Evolutionary conservation across 78 protist genomes (phyloP).

Genomic region (Dictyostelium capitatum): DNA sequence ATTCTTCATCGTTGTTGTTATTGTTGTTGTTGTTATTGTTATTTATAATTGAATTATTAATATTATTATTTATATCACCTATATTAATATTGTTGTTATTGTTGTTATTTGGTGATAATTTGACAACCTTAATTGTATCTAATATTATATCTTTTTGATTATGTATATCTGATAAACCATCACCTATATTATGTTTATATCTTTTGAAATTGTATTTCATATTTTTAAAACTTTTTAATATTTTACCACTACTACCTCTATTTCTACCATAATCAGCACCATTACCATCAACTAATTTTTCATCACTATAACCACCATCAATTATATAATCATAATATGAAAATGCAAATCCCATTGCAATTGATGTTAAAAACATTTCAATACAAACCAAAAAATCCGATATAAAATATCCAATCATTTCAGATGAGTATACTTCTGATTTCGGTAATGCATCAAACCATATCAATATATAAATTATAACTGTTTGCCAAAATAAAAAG

Average conservation of each 20-base stretch:
- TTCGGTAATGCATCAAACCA: conserved; percentile 24
- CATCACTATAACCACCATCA: not conserved
- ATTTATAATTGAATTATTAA: not conserved
- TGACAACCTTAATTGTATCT: conserved; percentile 38
- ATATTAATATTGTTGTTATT: not conserved
- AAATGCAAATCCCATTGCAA: conserved; percentile 10
- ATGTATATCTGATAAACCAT: conserved; percentile 12
- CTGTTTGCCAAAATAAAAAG: conserved; percentile 48
- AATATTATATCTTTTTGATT: conserved; percentile 26
- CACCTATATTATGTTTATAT: conserved; percentile 10
- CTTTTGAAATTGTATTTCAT: conserved; percentile 21
- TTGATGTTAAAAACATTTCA: conserved; percentile 37
- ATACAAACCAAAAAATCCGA: conserved; percentile 52
- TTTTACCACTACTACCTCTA: not conserved
- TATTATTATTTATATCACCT: not conserved
- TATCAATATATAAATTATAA: conserved; percentile 16
- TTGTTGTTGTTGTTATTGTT: not conserved
- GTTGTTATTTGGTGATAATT: not conserved
- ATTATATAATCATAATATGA: conserved; percentile 22
- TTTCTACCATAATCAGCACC: not conserved
- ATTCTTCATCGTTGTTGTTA: not conserved
- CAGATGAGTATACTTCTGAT: not conserved
- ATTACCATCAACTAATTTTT: not conserved
- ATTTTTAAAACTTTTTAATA: not conserved
- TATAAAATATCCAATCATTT: conserved; percentile 25